Conservation (phyloP, 768 basidiomycete species). For the Lactifluus piperatus region DNA sequence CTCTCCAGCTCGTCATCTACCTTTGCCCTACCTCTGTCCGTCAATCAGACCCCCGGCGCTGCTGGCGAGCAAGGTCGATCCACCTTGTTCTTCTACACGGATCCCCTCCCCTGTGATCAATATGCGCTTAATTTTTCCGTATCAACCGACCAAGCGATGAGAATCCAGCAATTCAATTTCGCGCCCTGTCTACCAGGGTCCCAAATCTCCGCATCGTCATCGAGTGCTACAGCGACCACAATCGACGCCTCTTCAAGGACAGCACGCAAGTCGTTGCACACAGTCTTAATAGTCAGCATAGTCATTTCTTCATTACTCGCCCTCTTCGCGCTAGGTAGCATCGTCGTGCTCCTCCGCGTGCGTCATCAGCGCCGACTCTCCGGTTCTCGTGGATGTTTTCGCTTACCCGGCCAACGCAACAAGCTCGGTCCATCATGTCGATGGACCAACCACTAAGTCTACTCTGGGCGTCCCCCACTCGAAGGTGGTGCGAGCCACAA, state of each 20-base stretch:
- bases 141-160: constrained; percentile 1
- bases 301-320: neutral
- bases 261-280: neutral
- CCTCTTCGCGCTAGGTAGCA: neutral
- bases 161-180: neutral
- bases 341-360: neutral
- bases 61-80: no score
- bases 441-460: no score
- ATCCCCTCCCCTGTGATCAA: no score
- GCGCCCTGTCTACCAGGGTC: neutral
- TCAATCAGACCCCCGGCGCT: no score
- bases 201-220: neutral
- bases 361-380: neutral
- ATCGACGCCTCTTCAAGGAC: neutral
- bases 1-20: no score
- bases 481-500: no score
- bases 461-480: no score
- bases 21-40: no score
- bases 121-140: no score
- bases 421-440: neutral
- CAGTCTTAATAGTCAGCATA: neutral
- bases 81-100: no score
- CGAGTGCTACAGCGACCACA: neutral
- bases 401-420: neutral
- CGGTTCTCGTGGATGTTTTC: neutral